phyloP scores from a whole-genome alignment of 768 basidiomycete genomes.

The Tulasnella calospora region DNA sequence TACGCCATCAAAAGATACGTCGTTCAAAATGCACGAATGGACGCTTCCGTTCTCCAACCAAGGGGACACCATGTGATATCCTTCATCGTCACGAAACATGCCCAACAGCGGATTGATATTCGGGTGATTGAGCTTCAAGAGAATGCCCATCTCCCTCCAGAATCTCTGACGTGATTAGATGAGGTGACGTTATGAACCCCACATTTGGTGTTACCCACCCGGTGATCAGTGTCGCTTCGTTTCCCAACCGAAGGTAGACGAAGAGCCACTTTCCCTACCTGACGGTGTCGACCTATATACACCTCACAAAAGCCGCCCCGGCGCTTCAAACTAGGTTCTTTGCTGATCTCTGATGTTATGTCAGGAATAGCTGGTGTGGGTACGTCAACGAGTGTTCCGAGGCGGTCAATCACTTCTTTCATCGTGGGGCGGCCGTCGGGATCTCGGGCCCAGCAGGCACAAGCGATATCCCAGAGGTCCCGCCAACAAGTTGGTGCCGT shows the following conservation, averaged over 20 bases:
- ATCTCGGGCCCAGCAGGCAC: neutral
- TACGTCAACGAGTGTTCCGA: neutral
- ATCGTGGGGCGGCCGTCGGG: neutral
- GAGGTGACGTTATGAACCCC: neutral
- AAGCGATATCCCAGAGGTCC: neutral
- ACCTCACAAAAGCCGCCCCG: slow-evolving; percentile 10
- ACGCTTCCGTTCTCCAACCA: slow-evolving; percentile 19
- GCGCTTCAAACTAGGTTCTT: neutral
- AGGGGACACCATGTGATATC: slow-evolving; percentile 19
- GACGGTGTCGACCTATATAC: neutral
- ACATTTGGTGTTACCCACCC: neutral
- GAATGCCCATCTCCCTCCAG: slow-evolving; percentile 8
- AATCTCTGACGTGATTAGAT: neutral
- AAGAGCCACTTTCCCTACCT: slow-evolving; percentile 4
- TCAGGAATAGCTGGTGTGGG: neutral
- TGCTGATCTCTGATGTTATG: neutral
- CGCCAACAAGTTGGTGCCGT: neutral
- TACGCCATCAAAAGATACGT: neutral
- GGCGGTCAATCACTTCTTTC: neutral
- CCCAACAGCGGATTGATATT: slow-evolving; percentile 6
- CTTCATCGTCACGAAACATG: neutral
- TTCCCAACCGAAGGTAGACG: neutral
- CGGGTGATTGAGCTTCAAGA: slow-evolving; percentile 9
- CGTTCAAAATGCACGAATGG: neutral
- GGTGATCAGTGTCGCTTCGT: neutral